Conservation (phyloP, 1,284 basidiomycete species). For the Porphyrellus sp. region DNA sequence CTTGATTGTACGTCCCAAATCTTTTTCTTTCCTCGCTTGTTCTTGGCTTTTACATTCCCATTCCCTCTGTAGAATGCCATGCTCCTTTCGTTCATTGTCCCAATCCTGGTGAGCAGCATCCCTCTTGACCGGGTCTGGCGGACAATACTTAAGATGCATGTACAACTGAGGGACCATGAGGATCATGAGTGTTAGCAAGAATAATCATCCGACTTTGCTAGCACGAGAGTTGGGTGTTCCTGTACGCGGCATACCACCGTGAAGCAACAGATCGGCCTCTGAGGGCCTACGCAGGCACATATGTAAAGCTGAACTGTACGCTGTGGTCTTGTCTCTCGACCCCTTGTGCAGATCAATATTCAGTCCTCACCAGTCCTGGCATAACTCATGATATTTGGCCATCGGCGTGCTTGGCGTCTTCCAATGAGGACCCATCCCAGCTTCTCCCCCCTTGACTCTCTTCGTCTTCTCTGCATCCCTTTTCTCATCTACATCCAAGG, state of each 20-base stretch:
- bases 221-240: too few species aligned
- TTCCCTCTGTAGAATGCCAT: background rate
- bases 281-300: too few species aligned
- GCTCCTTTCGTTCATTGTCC: background rate
- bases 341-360: too few species aligned
- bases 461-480: slow-evolving; percentile 93
- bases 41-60: background rate
- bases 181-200: background rate
- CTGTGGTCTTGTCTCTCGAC: too few species aligned
- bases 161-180: background rate
- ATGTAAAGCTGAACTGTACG: too few species aligned
- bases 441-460: slow-evolving; percentile 84
- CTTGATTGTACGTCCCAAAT: background rate
- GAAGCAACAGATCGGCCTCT: too few species aligned
- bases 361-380: too few species aligned
- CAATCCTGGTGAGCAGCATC: slow-evolving; percentile 2
- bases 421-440: too few species aligned
- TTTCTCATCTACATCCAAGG: slow-evolving; percentile 71
- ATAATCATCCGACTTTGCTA: background rate
- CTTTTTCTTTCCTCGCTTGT: background rate
- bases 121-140: background rate
- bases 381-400: too few species aligned
- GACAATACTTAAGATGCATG: slow-evolving; percentile 1
- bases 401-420: too few species aligned
- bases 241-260: too few species aligned